Evolutionary conservation across 306 rosid genomes (phyloP), one percentile per base, ranked within the genome.

Genomic region (Acacia confusa): DNA sequence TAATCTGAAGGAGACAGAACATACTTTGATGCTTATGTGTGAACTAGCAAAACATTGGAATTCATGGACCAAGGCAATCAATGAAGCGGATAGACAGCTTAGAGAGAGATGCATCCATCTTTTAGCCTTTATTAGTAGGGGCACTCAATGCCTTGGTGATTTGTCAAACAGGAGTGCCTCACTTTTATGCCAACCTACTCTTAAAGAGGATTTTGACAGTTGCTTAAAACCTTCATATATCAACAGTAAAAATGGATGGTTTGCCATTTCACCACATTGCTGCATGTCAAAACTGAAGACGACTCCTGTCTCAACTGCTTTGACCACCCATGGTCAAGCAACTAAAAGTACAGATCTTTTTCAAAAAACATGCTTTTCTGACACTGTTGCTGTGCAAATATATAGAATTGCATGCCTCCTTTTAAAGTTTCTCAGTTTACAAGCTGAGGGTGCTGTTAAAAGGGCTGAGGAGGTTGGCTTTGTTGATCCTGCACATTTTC

Each of bases 61-160:
- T 74, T 86, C 96, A 47, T 93, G 99, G 98, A 85, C 83, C 47
- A 92, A 92, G 90, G 91, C 90, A 63, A 89, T 89, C 74, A 89
- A 88, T 84, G 90, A 90, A 78, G 82, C 83, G 79, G 96, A 95
- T 83, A 82, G 90, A 45, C 89, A 88, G 70, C 89, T 95, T 74
- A 88, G 99, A 88, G 98, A 92, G 85, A 94, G 89, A 86, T 88
- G 98, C 41, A 93, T 95, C 82, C 98, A 95, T 86, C 92, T 95
- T 74, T 92, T 95, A 82, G 99, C 98, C 83, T 91, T 91, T 84
- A 84, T 93, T 85, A 91, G 99, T 84, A 80, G 91, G 85, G 97
- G 97, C 65, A 78, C 90, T 36, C 97, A 90, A 78, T 87, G 89
- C 75, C 81, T 81, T 43, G 93, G 92, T 70, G 97, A 95, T 74